Conservation (phyloP, 1,284 basidiomycete species). For the Puccinia polysora region DNA sequence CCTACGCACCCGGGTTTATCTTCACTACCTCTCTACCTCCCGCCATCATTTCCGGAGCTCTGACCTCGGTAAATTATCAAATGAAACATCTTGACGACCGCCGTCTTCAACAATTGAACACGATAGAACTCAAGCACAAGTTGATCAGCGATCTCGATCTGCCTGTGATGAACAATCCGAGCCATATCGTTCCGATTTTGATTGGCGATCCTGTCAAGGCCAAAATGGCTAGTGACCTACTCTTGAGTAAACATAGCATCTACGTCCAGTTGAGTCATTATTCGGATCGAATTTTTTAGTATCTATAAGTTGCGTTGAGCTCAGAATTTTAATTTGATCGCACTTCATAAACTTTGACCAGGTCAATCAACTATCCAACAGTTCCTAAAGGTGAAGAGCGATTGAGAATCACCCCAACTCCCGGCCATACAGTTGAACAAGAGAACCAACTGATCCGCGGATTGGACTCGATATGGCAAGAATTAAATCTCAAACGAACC, state of each 20-base stretch:
- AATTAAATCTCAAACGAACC: conserved; percentile 79
- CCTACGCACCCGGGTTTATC: conserved; percentile 98
- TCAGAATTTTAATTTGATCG: not conserved
- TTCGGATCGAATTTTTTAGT: not conserved
- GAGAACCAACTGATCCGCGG: conserved; percentile 75
- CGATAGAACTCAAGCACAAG: conserved; percentile 79
- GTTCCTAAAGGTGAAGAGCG: conserved; percentile 52
- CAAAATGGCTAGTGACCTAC: conserved; percentile 85
- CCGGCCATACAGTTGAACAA: conserved; percentile 86
- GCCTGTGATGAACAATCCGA: conserved; percentile 93
- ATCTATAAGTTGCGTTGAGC: not conserved
- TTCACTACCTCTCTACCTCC: conserved; percentile 98
- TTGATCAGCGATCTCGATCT: conserved; percentile 73
- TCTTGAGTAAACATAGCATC: conserved; percentile 83
- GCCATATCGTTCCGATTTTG: conserved; percentile 94
- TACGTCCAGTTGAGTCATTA: conserved; percentile 92
- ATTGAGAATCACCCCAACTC: conserved; percentile 77
- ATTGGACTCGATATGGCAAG: conserved; percentile 78
- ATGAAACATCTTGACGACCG: conserved; percentile 86
- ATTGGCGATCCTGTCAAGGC: conserved; percentile 92
- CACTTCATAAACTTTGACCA: not conserved
- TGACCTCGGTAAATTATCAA: conserved; percentile 88
- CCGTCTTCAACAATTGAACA: conserved; percentile 91
- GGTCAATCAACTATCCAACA: conserved; percentile 51
- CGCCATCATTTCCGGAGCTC: conserved; percentile 83